phyloP scores from a whole-genome alignment of 306 rosid genomes.

The Rubus idaeus region DNA sequence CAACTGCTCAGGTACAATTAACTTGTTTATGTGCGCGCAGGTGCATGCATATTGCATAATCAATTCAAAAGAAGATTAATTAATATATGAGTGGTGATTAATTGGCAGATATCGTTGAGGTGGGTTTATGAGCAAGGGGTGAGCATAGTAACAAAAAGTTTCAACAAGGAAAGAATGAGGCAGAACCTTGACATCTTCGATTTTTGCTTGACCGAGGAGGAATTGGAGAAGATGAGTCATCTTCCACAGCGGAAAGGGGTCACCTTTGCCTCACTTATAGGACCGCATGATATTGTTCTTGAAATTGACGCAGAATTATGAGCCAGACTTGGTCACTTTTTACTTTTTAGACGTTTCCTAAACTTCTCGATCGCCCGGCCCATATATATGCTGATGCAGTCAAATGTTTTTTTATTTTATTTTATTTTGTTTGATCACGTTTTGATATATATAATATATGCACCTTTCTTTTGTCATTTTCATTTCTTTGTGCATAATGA shows the following conservation, averaged over 20 bases:
- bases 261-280: slow-evolving; percentile 37
- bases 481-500: too few species aligned
- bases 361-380: too few species aligned
- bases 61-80: too few species aligned
- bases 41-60: too few species aligned
- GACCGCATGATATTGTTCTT: slow-evolving; percentile 39
- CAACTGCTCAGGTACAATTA: slow-evolving; percentile 45
- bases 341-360: background rate
- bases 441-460: too few species aligned
- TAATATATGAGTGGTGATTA: background rate
- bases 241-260: slow-evolving; percentile 39
- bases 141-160: slow-evolving; percentile 44
- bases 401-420: background rate
- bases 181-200: slow-evolving; percentile 46
- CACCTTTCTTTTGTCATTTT: too few species aligned
- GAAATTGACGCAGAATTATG: slow-evolving; percentile 40
- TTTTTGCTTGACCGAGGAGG: slow-evolving; percentile 38
- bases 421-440: too few species aligned
- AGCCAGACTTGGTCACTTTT: background rate
- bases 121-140: slow-evolving; percentile 52
- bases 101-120: slow-evolving; percentile 39
- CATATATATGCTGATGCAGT: too few species aligned
- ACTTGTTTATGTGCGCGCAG: too few species aligned
- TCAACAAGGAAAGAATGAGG: slow-evolving; percentile 43
- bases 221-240: slow-evolving; percentile 30